Evolutionary conservation across 495 filamentous ascomycete species (phyloP).

Genomic region (Hamigera avellanea): DNA sequence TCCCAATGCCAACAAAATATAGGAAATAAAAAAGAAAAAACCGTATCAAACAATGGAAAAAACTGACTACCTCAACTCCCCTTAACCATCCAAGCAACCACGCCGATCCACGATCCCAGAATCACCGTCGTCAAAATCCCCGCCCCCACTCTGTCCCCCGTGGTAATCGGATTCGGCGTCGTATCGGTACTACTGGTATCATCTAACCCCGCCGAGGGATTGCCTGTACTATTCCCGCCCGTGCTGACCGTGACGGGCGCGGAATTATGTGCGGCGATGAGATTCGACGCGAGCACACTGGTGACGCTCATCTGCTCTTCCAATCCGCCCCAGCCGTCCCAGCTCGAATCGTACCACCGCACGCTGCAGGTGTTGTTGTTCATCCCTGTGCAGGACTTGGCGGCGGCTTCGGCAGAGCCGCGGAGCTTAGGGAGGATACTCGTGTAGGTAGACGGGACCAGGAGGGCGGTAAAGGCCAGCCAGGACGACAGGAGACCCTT

Average conservation of each 20-base stretch:
- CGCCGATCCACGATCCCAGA: slow-evolving; percentile 38
- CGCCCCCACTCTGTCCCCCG: slow-evolving; percentile 50
- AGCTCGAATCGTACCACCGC: slow-evolving; percentile 50
- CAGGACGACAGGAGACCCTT: slow-evolving; percentile 65
- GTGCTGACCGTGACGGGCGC: slow-evolving; percentile 42
- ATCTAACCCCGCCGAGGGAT: slow-evolving; percentile 43
- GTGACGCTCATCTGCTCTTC: slow-evolving; percentile 22
- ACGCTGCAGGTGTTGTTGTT: slow-evolving; percentile 52
- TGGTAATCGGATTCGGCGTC: slow-evolving; percentile 33
- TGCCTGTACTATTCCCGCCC: slow-evolving; percentile 54
- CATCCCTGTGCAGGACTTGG: slow-evolving; percentile 49
- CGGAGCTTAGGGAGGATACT: slow-evolving; percentile 49
- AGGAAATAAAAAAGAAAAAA: no score
- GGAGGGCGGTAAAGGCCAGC: slow-evolving; percentile 52
- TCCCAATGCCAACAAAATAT: no score
- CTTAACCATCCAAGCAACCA: slow-evolving; percentile 31
- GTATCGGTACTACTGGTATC: no score
- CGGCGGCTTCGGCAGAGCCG: slow-evolving; percentile 54
- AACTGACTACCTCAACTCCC: no score
- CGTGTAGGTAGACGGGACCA: slow-evolving; percentile 51
- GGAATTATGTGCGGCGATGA: slow-evolving; percentile 34
- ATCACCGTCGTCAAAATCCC: slow-evolving; percentile 53
- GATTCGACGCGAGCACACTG: slow-evolving; percentile 46
- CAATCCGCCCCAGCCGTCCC: slow-evolving; percentile 49
- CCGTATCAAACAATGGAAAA: no score